Percentiles rank a stretch among this genome's conserved stretches.
These are phyloP conservation scores for Wallacemonas sp. DNA, from an alignment of 208 protist genomes.

Conservation along the genomic window DNA sequence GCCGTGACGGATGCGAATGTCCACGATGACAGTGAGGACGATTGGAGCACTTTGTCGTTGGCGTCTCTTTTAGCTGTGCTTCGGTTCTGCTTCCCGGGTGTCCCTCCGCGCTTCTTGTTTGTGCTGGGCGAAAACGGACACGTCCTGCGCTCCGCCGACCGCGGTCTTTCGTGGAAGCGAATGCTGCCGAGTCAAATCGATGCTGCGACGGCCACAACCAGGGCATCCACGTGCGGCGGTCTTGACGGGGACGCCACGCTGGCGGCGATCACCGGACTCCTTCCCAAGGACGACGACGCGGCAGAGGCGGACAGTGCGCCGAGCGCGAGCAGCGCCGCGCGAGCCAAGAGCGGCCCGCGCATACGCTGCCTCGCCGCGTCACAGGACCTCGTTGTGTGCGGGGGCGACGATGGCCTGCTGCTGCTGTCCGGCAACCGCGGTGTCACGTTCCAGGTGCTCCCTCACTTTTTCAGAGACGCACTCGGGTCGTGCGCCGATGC, in stretches of 20 bases:
- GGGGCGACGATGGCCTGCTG: constrained; percentile 50
- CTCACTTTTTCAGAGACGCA: constrained; percentile 18
- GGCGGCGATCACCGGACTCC: constrained; percentile 10
- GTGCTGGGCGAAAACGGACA: constrained; percentile 46
- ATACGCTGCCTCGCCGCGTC: constrained; percentile 28
- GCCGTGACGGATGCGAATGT: neutral
- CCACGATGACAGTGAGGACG: neutral
- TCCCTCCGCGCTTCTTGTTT: constrained; percentile 62
- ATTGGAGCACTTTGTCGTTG: constrained; percentile 22
- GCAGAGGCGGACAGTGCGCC: neutral
- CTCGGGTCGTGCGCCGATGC: neutral
- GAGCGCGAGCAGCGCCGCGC: neutral
- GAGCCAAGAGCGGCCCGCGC: neutral
- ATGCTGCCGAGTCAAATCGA: constrained; percentile 13
- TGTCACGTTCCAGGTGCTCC: constrained; percentile 41
- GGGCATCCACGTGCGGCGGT: neutral
- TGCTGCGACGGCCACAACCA: neutral
- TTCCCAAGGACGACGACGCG: constrained; percentile 12
- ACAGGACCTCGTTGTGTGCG: constrained; percentile 52
- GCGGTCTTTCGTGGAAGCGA: constrained; percentile 52
- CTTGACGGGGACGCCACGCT: constrained; percentile 21
- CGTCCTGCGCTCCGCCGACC: constrained; percentile 69
- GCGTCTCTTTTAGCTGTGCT: constrained; percentile 30
- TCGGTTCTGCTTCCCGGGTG: constrained; percentile 32
- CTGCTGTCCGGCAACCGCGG: constrained; percentile 69